phyloP scores from a whole-genome alignment of 2,329 filamentous ascomycete genomes.

The Sclerotinia minor region DNA sequence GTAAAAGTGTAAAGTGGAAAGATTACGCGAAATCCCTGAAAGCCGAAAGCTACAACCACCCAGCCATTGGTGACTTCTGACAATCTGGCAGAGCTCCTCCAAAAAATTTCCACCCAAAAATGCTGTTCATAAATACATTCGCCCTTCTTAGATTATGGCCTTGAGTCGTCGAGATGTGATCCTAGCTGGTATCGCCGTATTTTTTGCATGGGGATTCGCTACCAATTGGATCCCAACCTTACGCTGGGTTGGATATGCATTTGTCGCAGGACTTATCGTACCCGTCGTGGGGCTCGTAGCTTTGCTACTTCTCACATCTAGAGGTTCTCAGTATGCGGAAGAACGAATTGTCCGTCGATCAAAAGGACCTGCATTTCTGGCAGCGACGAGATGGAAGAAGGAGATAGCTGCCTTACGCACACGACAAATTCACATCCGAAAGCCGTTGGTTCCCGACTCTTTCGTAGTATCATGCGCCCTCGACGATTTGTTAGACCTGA shows the following conservation, averaged over 20 bases:
- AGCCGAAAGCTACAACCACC: slow-evolving; percentile 21
- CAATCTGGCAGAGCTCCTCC: slow-evolving; percentile 26
- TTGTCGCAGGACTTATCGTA: slow-evolving; percentile 67
- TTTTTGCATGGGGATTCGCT: slow-evolving; percentile 85
- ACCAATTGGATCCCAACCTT: slow-evolving; percentile 80
- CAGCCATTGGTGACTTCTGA: slow-evolving; percentile 21
- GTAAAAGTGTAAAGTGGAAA: slow-evolving; percentile 13
- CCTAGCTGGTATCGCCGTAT: slow-evolving; percentile 65
- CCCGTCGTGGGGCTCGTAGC: slow-evolving; percentile 55
- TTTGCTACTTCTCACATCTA: slow-evolving; percentile 62
- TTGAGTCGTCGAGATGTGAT: slow-evolving; percentile 72
- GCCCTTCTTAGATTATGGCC: slow-evolving; percentile 55
- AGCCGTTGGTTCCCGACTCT: slow-evolving; percentile 73
- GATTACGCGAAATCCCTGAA: slow-evolving; percentile 31
- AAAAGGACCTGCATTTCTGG: slow-evolving; percentile 59
- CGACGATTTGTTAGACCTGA: slow-evolving; percentile 73
- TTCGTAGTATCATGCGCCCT: slow-evolving; percentile 76
- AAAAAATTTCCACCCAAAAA: slow-evolving; percentile 34
- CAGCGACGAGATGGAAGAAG: slow-evolving; percentile 63
- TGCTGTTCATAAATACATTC: slow-evolving; percentile 38
- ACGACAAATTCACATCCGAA: slow-evolving; percentile 65
- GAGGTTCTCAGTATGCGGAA: slow-evolving; percentile 48
- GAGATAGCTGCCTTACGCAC: slow-evolving; percentile 67
- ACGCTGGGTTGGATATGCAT: slow-evolving; percentile 83
- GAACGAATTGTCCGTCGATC: slow-evolving; percentile 46